Evolutionary conservation across 2,329 filamentous ascomycete genomes (phyloP), one percentile per base, ranked within the genome.

Genomic region (Blastomyces gilchristii): DNA sequence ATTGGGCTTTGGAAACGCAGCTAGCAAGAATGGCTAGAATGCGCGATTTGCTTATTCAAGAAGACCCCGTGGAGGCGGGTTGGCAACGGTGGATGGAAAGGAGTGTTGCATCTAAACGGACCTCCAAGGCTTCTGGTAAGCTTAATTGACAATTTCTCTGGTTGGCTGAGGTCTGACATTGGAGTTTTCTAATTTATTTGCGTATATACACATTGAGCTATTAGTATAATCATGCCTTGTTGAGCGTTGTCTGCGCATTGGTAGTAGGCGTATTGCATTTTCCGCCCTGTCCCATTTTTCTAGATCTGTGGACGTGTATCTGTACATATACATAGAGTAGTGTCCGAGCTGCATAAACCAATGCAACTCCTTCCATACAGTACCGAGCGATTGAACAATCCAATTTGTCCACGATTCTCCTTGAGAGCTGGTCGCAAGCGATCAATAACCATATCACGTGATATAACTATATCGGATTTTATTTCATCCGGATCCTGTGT

Each of bases 61-160:
- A 97, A 76, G 93, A 97, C 75, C 77, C 96, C 69, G 87, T 87
- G 43, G 91, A 96, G 78, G 88, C 91, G 52, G 94, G 94, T 1
- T 99, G 93, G 93, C 90, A 92, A 76, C 87, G 89, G 73, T 97
- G 92, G 91, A 87, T 93, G 74, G 79, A 80, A 58, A 74, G 77
- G 62, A 76, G 73, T 60, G 68, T 71, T 67, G 75, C 70, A 61
- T 68, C 66, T n/a, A 39, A 52, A 45, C 31, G n/a, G n/a, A 45
- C 7, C 8, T 9, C 43, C 11, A 59, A 59, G 12, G 16, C 18
- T n/a, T 50, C 28, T 22, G 9, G 41, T 16, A 59, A 59, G 18
- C 45, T 47, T 31, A 53, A 56, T 31, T 53, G 31, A 49, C 25
- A 22, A 14, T 7, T 34, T 56, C 18, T 39, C n/a, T 41, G 54